Conservation (phyloP, 1,284 basidiomycete species). For the Marasmius oreades region DNA sequence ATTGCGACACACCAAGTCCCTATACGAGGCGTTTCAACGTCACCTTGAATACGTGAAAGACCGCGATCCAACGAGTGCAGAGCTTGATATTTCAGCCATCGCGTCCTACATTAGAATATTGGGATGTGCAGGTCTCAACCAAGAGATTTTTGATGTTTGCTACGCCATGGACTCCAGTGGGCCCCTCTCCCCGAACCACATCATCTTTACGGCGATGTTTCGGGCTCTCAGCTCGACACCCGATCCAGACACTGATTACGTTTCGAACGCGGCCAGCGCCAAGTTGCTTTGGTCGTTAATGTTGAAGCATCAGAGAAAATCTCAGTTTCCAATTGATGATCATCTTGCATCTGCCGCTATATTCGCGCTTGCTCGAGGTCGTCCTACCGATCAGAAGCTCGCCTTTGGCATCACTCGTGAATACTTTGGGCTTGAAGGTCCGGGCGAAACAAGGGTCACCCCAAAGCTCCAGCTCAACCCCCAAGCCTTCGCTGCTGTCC, state of each 20-base stretch:
- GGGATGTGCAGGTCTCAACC: constrained; percentile 49
- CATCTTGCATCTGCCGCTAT: constrained; percentile 48
- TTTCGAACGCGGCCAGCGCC: constrained; percentile 46
- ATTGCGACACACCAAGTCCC: constrained; percentile 51
- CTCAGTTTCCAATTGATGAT: constrained; percentile 47
- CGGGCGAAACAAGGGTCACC: constrained; percentile 31
- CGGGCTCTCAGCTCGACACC: constrained; percentile 34
- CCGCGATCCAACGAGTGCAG: constrained; percentile 40
- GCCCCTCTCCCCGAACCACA: constrained; percentile 48
- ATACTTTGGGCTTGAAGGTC: constrained; percentile 56
- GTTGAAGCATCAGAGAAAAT: constrained; percentile 44
- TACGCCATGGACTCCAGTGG: constrained; percentile 58
- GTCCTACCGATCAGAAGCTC: constrained; percentile 52
- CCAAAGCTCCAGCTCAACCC: constrained; percentile 37
- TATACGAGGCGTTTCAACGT: constrained; percentile 53
- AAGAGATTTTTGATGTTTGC: constrained; percentile 71
- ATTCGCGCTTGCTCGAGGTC: constrained; percentile 49
- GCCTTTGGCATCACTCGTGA: constrained; percentile 60
- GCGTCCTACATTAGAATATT: constrained; percentile 63
- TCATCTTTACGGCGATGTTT: constrained; percentile 63
- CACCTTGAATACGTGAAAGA: constrained; percentile 46
- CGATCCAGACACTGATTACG: background rate
- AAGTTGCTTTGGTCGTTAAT: constrained; percentile 66
- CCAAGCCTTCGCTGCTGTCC: constrained; percentile 47
- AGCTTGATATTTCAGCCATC: constrained; percentile 45